A percentile compares a stretch with the other conserved stretches of the same genome.
phyloP scores from a whole-genome alignment of 495 filamentous ascomycete genomes.

The Rusavskia elegans region DNA sequence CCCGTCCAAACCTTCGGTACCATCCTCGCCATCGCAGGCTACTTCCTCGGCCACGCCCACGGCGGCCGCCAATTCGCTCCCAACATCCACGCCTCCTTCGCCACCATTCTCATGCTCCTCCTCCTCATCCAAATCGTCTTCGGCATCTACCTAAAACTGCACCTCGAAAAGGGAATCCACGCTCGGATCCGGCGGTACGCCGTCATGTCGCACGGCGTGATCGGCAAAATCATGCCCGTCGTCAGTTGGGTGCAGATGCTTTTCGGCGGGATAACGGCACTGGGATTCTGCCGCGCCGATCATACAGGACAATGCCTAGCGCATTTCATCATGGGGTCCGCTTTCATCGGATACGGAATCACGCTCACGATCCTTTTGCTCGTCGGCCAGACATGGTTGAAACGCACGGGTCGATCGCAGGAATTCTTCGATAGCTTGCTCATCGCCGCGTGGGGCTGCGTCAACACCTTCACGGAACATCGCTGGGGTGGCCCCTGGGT shows the following conservation, averaged over 20 bases:
- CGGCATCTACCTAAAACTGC: conserved; percentile 78
- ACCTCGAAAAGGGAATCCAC: conserved; percentile 70
- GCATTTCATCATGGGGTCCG: conserved; percentile 97
- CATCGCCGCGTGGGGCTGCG: conserved; percentile 85
- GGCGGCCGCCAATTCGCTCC: conserved; percentile 72
- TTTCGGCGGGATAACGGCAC: conserved; percentile 82
- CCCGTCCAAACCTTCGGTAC: conserved; percentile 67
- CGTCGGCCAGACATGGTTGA: conserved; percentile 78
- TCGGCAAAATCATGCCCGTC: conserved; percentile 78
- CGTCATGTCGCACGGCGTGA: conserved; percentile 57
- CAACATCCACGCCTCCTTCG: conserved; percentile 75
- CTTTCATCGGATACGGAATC: conserved; percentile 90
- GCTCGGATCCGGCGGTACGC: conserved; percentile 57
- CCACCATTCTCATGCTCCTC: conserved; percentile 61
- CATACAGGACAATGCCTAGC: conserved; percentile 88
- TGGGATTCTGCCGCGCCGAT: conserved; percentile 89
- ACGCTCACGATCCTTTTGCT: conserved; percentile 73
- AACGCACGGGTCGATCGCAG: conserved; percentile 71
- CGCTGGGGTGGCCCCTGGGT: conserved; percentile 83
- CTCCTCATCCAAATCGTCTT: conserved; percentile 61
- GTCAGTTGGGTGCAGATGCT: conserved; percentile 90
- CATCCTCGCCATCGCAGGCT: conserved; percentile 62
- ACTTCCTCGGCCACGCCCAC: conserved; percentile 82
- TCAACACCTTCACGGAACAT: conserved; percentile 98
- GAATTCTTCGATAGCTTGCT: conserved; percentile 93